Conservation (phyloP, 1,139 yeast species). For the Pichiaceae sp. region DNA sequence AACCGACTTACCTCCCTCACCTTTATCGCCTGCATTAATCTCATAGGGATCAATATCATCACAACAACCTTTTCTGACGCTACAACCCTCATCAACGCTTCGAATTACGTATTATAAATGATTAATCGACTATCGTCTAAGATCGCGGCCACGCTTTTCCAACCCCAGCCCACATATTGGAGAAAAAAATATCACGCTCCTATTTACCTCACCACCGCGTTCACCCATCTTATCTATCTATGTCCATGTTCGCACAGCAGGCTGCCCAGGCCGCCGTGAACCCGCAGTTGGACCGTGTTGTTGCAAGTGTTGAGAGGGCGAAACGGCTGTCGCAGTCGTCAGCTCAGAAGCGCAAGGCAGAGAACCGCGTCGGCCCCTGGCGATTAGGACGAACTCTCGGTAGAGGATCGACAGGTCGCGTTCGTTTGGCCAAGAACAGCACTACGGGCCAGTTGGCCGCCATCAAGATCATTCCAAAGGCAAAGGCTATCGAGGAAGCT, state of each 20-base stretch:
- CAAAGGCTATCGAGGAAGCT: constrained; percentile 14
- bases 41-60: no score
- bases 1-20: no score
- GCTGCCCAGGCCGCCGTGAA: not conserved
- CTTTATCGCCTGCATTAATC: no score
- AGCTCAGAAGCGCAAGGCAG: constrained; percentile 42
- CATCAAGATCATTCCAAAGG: constrained; percentile 71
- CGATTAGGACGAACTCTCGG: constrained; percentile 71
- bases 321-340: constrained; percentile 51
- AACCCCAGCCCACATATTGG: not conserved
- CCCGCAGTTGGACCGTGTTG: constrained; percentile 23
- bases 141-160: not conserved
- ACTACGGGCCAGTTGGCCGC: constrained; percentile 71
- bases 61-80: no score
- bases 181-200: not conserved
- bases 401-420: constrained; percentile 77
- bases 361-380: constrained; percentile 72
- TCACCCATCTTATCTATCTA: not conserved
- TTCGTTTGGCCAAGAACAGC: constrained; percentile 61
- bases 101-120: no score
- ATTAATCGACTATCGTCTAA: not conserved
- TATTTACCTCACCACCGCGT: not conserved
- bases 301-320: constrained; percentile 45
- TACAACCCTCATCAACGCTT: no score
- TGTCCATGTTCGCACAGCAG: not conserved